A percentile compares a stretch with the other conserved stretches of the same genome.
phyloP scores from a whole-genome alignment of 345 rosid species.

The Crucihimalaya himalaica region DNA sequence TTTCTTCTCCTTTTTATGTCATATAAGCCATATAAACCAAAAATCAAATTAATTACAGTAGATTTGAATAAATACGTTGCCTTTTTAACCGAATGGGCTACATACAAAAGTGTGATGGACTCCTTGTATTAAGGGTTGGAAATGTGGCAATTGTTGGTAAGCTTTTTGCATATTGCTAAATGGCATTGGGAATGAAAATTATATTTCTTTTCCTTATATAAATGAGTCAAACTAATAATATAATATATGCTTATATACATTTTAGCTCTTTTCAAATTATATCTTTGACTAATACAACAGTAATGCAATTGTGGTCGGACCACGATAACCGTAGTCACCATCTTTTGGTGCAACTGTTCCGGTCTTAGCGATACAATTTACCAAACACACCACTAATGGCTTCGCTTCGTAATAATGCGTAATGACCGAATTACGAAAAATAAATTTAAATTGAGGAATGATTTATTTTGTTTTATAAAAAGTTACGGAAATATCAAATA shows the following conservation, averaged over 20 bases:
- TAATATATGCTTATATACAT: constrained; percentile 2
- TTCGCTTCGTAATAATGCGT: no score
- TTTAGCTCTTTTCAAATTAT: constrained; percentile 23
- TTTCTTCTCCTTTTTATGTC: neutral
- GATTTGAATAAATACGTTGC: neutral
- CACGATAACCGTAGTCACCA: constrained; percentile 16
- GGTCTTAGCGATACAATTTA: neutral
- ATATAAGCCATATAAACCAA: constrained; percentile 6
- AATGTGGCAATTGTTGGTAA: constrained; percentile 28
- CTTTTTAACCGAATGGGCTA: constrained; percentile 23
- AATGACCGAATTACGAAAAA: no score
- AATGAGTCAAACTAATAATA: constrained; percentile 34
- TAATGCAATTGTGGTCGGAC: constrained; percentile 10
- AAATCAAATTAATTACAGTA: neutral
- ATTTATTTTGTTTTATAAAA: no score
- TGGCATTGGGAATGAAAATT: constrained; percentile 43
- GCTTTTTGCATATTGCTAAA: constrained; percentile 35
- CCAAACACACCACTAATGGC: constrained; percentile 19
- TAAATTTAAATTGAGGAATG: no score
- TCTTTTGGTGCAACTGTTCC: neutral
- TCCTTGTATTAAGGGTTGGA: constrained; percentile 41
- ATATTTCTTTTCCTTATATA: constrained; percentile 11
- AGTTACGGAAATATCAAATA: no score
- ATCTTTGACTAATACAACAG: constrained; percentile 31
- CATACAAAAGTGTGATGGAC: constrained; percentile 31